Conservation (phyloP, 192 early-diverging fungal species). For the Rhizoclosmatium globosum region DNA sequence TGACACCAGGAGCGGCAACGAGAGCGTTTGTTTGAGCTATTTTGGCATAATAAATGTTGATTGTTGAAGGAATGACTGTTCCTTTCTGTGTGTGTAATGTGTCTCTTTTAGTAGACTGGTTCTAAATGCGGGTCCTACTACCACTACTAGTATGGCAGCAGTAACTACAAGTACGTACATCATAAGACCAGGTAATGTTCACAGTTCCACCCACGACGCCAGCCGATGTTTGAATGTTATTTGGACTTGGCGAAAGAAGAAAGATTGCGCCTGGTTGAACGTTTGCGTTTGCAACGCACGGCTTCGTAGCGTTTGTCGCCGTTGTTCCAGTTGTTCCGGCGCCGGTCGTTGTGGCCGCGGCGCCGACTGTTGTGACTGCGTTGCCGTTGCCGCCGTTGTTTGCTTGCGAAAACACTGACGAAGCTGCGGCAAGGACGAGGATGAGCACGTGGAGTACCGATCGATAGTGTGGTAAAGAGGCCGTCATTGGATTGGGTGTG, state of each 20-base stretch:
- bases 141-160: background rate
- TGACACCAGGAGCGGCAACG: background rate
- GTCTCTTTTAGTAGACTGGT: background rate
- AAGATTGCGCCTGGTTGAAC: constrained; percentile 27
- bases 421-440: background rate
- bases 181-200: constrained; percentile 27
- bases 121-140: background rate
- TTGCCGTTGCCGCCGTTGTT: background rate
- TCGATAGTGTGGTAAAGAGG: constrained; percentile 94
- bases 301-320: background rate
- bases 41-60: constrained; percentile 23
- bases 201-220: constrained; percentile 30
- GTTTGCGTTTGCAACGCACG: constrained; percentile 13
- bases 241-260: constrained; percentile 7
- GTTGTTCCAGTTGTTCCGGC: background rate
- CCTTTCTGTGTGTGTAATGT: background rate
- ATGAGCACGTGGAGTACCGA: constrained; percentile 48
- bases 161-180: constrained; percentile 5
- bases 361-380: background rate
- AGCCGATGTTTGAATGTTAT: background rate
- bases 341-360: background rate
- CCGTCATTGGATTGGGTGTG: constrained; percentile 87
- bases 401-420: background rate
- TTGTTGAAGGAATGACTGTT: constrained; percentile 11
- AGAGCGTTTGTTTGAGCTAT: constrained; percentile 1